Conservation (phyloP, 1,139 yeast genomes). For the Pichia sp. region DNA sequence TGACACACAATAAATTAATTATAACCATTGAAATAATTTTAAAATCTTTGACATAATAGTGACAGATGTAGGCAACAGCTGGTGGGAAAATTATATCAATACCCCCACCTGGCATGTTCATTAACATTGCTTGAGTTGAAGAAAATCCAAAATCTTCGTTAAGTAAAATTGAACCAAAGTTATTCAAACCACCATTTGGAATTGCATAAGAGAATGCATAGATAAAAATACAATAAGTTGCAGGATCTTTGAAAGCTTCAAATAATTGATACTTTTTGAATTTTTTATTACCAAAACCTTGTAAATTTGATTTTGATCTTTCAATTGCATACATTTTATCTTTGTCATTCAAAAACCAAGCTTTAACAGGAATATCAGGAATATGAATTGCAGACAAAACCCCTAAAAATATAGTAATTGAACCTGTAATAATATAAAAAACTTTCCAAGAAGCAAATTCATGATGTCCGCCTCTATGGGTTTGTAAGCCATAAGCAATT, state of each 20-base stretch:
- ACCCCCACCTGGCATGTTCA: constrained; percentile 35
- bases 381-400: constrained; percentile 29
- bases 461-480: constrained; percentile 27
- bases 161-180: constrained; percentile 37
- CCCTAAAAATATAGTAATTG: constrained; percentile 39
- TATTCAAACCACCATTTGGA: constrained; percentile 34
- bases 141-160: constrained; percentile 30
- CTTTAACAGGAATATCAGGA: constrained; percentile 45
- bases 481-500: constrained; percentile 45
- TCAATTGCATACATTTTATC: constrained; percentile 33
- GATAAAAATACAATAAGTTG: constrained; percentile 27
- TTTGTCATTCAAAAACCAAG: constrained; percentile 34
- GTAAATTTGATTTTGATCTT: constrained; percentile 31
- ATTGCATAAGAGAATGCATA: constrained; percentile 32
- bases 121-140: constrained; percentile 26
- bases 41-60: constrained; percentile 19
- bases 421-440: constrained; percentile 40
- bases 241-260: constrained; percentile 29
- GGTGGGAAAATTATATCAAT: constrained; percentile 31
- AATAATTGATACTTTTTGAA: constrained; percentile 31
- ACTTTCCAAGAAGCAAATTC: constrained; percentile 38
- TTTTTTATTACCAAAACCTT: constrained; percentile 36
- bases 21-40: constrained; percentile 11
- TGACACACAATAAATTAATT: constrained; percentile 11
- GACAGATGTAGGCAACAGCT: constrained; percentile 32